These are phyloP conservation scores for Dactylorhiza incarnata DNA, from an alignment of 106 monocot species.

Conservation along the genomic window DNA sequence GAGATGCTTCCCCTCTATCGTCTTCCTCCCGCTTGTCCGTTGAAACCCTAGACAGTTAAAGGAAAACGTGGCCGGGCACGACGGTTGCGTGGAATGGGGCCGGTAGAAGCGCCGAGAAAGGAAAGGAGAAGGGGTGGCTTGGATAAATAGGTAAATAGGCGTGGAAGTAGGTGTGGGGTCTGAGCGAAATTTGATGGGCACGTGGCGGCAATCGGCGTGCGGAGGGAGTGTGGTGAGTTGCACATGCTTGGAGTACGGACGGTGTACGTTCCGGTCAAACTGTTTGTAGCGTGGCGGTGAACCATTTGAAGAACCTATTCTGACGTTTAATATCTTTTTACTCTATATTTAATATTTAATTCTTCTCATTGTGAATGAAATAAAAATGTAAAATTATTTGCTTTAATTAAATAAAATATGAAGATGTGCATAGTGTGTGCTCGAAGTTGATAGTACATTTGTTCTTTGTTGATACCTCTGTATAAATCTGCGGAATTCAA, in stretches of 20 bases:
- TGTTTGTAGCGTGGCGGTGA: not conserved
- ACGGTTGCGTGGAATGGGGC: not conserved
- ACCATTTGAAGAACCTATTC: too few species aligned
- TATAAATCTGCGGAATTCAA: too few species aligned
- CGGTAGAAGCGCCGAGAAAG: not conserved
- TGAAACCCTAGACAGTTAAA: not conserved
- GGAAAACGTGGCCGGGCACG: not conserved
- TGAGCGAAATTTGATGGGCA: not conserved
- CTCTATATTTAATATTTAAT: too few species aligned
- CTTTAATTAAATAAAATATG: too few species aligned
- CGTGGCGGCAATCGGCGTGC: not conserved
- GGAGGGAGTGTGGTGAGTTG: not conserved
- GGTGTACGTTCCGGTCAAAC: not conserved
- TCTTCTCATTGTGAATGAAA: too few species aligned
- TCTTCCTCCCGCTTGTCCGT: not conserved
- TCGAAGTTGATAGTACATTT: too few species aligned
- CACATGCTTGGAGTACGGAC: constrained; percentile 1
- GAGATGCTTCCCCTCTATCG: not conserved
- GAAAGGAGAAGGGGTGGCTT: not conserved
- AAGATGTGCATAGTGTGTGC: too few species aligned
- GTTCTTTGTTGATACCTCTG: too few species aligned
- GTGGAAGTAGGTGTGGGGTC: not conserved
- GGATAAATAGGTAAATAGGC: not conserved
- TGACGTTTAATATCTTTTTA: too few species aligned
- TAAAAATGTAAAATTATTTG: too few species aligned